Evolutionary conservation across 1,284 basidiomycete genomes (phyloP).

Genomic region (Bondarzewia mesenterica): DNA sequence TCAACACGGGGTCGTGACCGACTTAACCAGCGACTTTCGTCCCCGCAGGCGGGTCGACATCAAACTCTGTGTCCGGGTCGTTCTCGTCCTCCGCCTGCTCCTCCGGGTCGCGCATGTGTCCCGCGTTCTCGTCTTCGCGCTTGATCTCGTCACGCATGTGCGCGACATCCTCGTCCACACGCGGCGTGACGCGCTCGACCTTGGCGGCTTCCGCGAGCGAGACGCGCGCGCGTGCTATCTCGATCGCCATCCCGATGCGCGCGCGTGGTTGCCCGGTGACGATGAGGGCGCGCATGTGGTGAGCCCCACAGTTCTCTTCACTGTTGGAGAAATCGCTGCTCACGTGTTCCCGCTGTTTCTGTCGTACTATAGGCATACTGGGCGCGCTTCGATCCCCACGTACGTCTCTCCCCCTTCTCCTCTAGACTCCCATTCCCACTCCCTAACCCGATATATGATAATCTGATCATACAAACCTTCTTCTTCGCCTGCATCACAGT

Average conservation of each 20-base stretch:
- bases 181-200: constrained; percentile 72
- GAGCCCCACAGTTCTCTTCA: constrained; percentile 11
- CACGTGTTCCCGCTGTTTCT: too few relatives aligned
- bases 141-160: constrained; percentile 64
- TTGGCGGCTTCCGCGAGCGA: constrained; percentile 77
- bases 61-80: neutral
- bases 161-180: constrained; percentile 66
- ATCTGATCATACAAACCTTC: neutral
- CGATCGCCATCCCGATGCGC: constrained; percentile 40
- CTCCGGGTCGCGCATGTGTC: constrained; percentile 9
- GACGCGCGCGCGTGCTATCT: constrained; percentile 61
- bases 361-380: constrained; percentile 38
- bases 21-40: neutral
- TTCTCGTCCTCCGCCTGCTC: neutral
- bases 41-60: neutral
- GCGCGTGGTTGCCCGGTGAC: constrained; percentile 42
- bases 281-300: constrained; percentile 38
- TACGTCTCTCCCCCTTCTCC: constrained; percentile 15
- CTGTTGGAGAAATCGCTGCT: neutral
- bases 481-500: constrained; percentile 26
- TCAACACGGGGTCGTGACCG: too few relatives aligned
- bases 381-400: constrained; percentile 47
- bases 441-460: too few relatives aligned
- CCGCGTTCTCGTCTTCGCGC: constrained; percentile 49
- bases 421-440: constrained; percentile 1